Evolutionary conservation across 2,329 filamentous ascomycete species (phyloP), one percentile per base, ranked within the genome.

Genomic region (Fusarium kyushuense): DNA sequence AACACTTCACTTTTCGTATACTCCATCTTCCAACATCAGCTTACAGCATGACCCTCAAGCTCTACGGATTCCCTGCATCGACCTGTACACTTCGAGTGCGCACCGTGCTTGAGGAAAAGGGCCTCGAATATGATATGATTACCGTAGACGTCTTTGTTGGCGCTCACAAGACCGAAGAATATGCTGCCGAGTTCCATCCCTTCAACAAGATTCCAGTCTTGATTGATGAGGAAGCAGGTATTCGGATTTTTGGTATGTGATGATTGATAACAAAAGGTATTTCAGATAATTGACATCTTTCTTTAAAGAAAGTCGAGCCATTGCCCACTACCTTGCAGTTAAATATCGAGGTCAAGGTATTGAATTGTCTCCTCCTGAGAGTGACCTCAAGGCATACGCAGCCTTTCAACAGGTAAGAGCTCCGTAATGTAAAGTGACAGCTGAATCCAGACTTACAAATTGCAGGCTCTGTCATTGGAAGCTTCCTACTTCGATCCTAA

Each of bases 221-320:
- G 11, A 9, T 49, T 10, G 47, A 49, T 8, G 47, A 49, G 17
- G 33, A 49, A 3, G n/a, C 23, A 9, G 47, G 33, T 6, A 13
- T 40, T 6, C 14, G 14, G 4, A 8, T 49, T 4, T 49, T 38
- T 11, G 47, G 47, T 49, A 40, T 19, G 46, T 48, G 4, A 1
- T 1, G 14, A n/a, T 2, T 14, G 1, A 13, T 2, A n/a, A 2
- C 5, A 0, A 6, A 36, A 6, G 6, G 1, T 11, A 12, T 9
- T 12, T 11, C n/a, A 27, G 5, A 16, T 16, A 5, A 49, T 17
- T 38, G 5, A 40, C 23, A 27, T 11, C 9, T 21, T 49, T 8
- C 11, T 19, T 4, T 16, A 9, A 6, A 49, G 47, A 49, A 49
- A 49, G 47, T 12, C 47, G 33, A 8, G 47, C 47, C 7, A 49